These are phyloP conservation scores for Clonostachys solani DNA, from an alignment of 2,329 filamentous ascomycete species.

Conservation along the genomic window DNA sequence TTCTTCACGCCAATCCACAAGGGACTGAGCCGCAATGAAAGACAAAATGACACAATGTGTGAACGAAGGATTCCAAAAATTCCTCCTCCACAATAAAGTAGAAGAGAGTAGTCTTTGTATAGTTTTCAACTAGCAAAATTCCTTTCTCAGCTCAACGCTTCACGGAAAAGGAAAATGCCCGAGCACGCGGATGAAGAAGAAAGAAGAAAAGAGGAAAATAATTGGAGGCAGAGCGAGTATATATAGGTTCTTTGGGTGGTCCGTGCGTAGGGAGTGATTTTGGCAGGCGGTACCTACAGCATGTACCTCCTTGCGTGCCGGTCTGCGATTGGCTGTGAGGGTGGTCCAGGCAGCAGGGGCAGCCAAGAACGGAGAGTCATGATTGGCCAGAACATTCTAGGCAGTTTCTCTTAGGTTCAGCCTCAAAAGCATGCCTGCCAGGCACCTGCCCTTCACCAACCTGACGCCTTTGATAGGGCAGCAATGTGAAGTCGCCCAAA, in stretches of 20 bases:
- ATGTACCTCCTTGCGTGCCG: too few species aligned
- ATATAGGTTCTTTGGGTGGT: slow-evolving; percentile 22
- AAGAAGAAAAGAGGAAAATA: slow-evolving; percentile 33
- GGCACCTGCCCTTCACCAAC: too few species aligned
- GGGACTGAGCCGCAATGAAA: slow-evolving; percentile 34
- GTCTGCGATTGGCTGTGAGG: too few species aligned
- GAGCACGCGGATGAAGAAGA: slow-evolving; percentile 56
- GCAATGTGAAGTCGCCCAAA: too few species aligned
- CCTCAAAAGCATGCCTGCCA: too few species aligned
- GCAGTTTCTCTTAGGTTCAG: too few species aligned
- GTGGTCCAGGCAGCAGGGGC: too few species aligned
- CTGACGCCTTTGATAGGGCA: too few species aligned
- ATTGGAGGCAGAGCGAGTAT: slow-evolving; percentile 12
- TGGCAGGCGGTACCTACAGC: background rate
- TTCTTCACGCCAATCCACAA: slow-evolving; percentile 32
- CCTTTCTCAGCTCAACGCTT: slow-evolving; percentile 72
- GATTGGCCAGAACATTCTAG: too few species aligned
- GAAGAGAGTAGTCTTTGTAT: slow-evolving; percentile 66
- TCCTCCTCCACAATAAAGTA: slow-evolving; percentile 64
- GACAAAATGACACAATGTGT: slow-evolving; percentile 13
- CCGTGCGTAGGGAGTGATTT: background rate
- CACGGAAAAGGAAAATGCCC: slow-evolving; percentile 58
- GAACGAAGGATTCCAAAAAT: slow-evolving; percentile 57
- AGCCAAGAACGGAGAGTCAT: too few species aligned
- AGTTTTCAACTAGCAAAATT: slow-evolving; percentile 90